phyloP scores from a whole-genome alignment of 176 grass and related monocot species.

The Guadua angustifolia region DNA sequence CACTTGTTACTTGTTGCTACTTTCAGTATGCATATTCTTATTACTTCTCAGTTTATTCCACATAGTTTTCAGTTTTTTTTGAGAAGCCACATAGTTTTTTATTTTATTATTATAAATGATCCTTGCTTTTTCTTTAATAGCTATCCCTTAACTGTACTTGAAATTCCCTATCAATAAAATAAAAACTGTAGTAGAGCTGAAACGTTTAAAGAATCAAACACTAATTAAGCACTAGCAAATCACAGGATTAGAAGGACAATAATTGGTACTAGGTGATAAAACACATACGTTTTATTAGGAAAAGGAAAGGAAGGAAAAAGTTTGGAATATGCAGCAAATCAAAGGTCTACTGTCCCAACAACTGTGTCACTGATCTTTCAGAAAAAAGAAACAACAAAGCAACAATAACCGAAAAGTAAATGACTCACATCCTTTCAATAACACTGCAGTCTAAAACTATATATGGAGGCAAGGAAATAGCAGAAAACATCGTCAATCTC shows the following conservation, averaged over 20 bases:
- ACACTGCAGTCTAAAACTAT: conserved; percentile 21
- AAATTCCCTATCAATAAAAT: neutral
- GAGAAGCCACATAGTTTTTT: too few species aligned
- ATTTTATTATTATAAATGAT: neutral
- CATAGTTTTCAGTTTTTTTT: neutral
- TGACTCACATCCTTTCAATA: conserved; percentile 35
- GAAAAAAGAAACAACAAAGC: conserved; percentile 51
- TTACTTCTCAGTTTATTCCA: neutral
- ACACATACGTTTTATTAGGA: conserved; percentile 13
- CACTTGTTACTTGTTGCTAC: conserved; percentile 21
- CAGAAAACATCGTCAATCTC: conserved; percentile 29
- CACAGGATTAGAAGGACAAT: neutral
- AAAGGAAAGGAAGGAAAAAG: neutral
- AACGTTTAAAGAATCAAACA: neutral
- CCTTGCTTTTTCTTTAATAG: neutral
- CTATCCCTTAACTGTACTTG: neutral
- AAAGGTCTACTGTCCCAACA: conserved; percentile 49
- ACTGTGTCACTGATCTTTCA: conserved; percentile 53
- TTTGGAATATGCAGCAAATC: conserved; percentile 49
- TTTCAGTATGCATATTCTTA: conserved; percentile 13
- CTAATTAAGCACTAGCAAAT: neutral
- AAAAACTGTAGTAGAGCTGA: neutral
- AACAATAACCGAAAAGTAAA: conserved; percentile 53
- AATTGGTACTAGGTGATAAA: conserved; percentile 23
- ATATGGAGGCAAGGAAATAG: conserved; percentile 36